Conservation (phyloP, 1,284 basidiomycete species). For the Malassezia slooffiae region DNA sequence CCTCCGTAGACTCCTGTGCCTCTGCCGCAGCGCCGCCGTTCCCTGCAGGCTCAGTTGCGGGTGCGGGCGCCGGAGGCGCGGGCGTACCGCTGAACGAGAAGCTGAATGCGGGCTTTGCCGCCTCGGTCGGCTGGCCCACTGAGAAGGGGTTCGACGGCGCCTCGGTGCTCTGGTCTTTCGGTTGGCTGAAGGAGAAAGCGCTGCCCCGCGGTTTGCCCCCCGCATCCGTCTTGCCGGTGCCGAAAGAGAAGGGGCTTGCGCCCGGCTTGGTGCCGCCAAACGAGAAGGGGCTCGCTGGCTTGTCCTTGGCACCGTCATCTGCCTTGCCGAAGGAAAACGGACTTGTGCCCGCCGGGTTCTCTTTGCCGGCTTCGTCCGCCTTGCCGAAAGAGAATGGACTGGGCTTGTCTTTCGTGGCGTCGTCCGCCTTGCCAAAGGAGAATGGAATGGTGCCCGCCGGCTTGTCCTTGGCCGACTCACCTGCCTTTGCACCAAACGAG, state of each 20-base stretch:
- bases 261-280: too few relatives aligned
- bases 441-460: too few relatives aligned
- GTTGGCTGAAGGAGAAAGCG: background rate
- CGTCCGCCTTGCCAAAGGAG: too few relatives aligned
- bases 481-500: background rate
- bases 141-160: conserved; percentile 7
- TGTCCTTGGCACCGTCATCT: background rate
- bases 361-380: too few relatives aligned
- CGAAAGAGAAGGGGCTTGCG: conserved; percentile 1
- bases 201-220: background rate
- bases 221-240: background rate
- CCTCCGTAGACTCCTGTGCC: background rate
- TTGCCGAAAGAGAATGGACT: too few relatives aligned
- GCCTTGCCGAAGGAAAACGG: background rate
- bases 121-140: conserved; percentile 14
- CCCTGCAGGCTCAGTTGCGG: conserved; percentile 2
- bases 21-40: background rate
- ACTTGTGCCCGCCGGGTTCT: too few relatives aligned
- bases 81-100: conserved; percentile 1
- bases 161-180: background rate
- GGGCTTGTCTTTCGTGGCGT: too few relatives aligned
- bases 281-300: too few relatives aligned
- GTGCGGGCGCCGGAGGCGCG: conserved; percentile 1
- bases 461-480: background rate
- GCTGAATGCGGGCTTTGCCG: conserved; percentile 1